Base-by-base conservation (phyloP, 345 rosid species). In the Syzygium aqueum region DNA sequence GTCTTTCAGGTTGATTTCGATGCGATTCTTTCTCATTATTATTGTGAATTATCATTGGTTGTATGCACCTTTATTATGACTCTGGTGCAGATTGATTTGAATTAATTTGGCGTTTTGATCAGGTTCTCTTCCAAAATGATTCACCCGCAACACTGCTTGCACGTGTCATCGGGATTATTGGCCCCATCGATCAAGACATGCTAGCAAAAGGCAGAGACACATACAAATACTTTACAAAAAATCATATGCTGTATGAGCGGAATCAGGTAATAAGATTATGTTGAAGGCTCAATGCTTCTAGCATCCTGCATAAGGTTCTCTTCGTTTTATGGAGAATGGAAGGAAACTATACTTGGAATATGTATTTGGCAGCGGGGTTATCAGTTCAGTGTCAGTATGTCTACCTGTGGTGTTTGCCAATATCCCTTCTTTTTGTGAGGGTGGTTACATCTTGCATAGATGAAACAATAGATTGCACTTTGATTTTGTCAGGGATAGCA, bases 91-190 rank as follows among this genome's bases (percentile, higher is more conserved):
- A 73, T 85, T n/a, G 59, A 51, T 84, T 23, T 63, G 61, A 50
- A 51, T 63, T 86, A 25, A 85, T 56, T 86, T 89, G 65, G 85
- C 51, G 2, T 50, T 88, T 87, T 40, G 43, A 90, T 89, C 86
- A 97, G 99, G 99, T 98, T 84, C 97, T 98, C 57, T 98, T 98
- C 92, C 99, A 98, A 91, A 98, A 96, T 90, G 99, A 98, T 93
- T 98, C 99, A 40, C 96, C 99, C 53, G 98, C 97, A 40, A 98
- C 99, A 54, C 93, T 98, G 87, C 94, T 98, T 87, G 98, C 98
- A 51, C 94, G 99, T 87, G 98, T 96, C 37, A 94, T 96, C 51
- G 99, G 99, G 89, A 96, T 96, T 52, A 90, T 94, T 52, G 94
- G 99, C 40, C 92, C 95, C 53, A 92, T 98, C 57, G 92, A 96